phyloP scores from a whole-genome alignment of 805 yeast species.

The Yamadazyma insecticola region DNA sequence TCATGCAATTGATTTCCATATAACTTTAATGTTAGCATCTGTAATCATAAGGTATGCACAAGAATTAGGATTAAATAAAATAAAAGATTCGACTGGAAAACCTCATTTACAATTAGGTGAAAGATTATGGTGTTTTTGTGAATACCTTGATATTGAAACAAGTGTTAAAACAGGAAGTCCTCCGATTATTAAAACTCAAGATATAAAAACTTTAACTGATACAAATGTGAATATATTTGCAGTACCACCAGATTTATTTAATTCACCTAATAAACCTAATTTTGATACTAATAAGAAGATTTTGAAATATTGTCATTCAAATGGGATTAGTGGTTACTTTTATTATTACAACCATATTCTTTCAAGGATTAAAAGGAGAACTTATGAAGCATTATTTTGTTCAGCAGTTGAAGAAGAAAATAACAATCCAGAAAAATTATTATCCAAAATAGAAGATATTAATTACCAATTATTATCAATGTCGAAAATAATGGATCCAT shows the following conservation, averaged over 20 bases:
- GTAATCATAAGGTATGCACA: conserved; percentile 26
- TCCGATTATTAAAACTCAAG: conserved; percentile 18
- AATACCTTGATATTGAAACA: conserved; percentile 21
- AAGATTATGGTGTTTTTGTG: conserved; percentile 28
- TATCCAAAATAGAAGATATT: conserved; percentile 5
- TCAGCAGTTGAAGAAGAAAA: conserved; percentile 11
- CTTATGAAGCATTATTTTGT: conserved; percentile 22
- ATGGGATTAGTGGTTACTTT: no score
- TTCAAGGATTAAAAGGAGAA: conserved; percentile 18
- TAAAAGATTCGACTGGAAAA: no score
- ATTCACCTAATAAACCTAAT: no score
- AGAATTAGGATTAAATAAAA: conserved; percentile 25
- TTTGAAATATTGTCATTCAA: neutral
- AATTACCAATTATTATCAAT: conserved; percentile 18
- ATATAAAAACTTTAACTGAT: conserved; percentile 20
- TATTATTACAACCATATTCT: no score
- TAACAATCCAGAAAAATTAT: conserved; percentile 9
- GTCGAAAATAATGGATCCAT: conserved; percentile 14
- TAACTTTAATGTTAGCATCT: conserved; percentile 20
- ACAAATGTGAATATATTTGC: conserved; percentile 10
- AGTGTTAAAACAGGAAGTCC: conserved; percentile 28
- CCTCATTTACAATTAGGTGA: conserved; percentile 13
- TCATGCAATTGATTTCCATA: conserved; percentile 21
- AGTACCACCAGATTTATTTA: neutral
- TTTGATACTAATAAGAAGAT: conserved; percentile 3